These are phyloP conservation scores for Trichosporon ovoides DNA, from an alignment of 1,284 basidiomycete genomes.

Conservation along the genomic window DNA sequence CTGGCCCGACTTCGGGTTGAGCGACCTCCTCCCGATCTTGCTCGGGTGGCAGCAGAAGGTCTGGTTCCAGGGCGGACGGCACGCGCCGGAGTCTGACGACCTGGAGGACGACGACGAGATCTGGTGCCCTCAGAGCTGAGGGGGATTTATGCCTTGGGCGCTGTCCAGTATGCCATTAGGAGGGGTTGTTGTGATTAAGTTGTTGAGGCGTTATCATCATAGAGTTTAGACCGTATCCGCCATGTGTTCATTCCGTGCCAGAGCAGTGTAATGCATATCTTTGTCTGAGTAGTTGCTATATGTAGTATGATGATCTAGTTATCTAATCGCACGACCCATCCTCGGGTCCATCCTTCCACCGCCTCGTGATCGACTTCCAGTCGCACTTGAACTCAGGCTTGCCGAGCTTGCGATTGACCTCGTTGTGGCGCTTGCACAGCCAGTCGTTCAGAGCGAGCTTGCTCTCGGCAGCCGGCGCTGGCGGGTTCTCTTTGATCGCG, in stretches of 20 bases:
- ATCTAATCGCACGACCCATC: conserved; percentile 78
- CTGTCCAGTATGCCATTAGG: too few species aligned
- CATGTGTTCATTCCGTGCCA: neutral
- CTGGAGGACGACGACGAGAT: neutral
- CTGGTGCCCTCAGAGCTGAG: too few species aligned
- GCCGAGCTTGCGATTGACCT: conserved; percentile 77
- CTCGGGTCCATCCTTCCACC: conserved; percentile 83
- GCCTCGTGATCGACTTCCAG: conserved; percentile 62
- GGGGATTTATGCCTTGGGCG: too few species aligned
- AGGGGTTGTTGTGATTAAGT: too few species aligned
- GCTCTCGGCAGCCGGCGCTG: neutral
- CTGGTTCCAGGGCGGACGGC: conserved; percentile 38
- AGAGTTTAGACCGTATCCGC: neutral
- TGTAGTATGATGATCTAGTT: neutral
- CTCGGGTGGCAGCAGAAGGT: conserved; percentile 75
- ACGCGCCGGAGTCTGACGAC: neutral
- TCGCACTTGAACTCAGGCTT: conserved; percentile 75
- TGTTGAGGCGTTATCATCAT: too few species aligned
- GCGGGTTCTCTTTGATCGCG: conserved; percentile 59
- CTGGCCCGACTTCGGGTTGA: conserved; percentile 92
- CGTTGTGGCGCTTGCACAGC: conserved; percentile 87
- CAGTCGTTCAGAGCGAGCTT: conserved; percentile 64
- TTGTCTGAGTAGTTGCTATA: too few species aligned
- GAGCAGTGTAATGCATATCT: conserved; percentile 16
- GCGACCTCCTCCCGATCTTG: conserved; percentile 78